phyloP scores from a whole-genome alignment of 495 filamentous ascomycete species.

The Entonaema liquescens region DNA sequence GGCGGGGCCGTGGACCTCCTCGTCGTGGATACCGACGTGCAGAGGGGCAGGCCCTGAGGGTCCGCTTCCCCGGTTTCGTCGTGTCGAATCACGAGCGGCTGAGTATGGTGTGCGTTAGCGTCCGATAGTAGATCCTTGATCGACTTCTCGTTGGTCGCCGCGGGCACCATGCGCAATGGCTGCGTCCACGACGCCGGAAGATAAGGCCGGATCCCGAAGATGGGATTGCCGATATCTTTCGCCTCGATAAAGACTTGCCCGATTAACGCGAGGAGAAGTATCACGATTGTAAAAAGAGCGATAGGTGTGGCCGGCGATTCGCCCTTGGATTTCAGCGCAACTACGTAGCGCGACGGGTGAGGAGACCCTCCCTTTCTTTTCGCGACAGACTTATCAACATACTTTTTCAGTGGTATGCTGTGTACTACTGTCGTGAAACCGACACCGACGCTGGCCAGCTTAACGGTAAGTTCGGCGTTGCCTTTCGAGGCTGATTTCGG shows the following conservation, averaged over 20 bases:
- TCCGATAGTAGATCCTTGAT: constrained; percentile 42
- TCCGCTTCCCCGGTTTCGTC: constrained; percentile 30
- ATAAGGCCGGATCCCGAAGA: constrained; percentile 54
- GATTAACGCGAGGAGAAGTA: constrained; percentile 66
- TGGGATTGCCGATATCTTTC: constrained; percentile 65
- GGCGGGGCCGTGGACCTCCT: constrained; percentile 53
- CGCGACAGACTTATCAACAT: constrained; percentile 56
- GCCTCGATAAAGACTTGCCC: constrained; percentile 74
- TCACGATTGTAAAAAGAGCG: constrained; percentile 59
- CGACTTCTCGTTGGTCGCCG: constrained; percentile 31
- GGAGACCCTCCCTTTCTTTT: constrained; percentile 55
- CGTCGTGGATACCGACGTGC: constrained; percentile 55
- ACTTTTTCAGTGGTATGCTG: constrained; percentile 72
- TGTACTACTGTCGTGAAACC: constrained; percentile 88
- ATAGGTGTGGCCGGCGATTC: constrained; percentile 58
- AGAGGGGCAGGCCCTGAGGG: constrained; percentile 37
- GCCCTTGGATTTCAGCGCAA: constrained; percentile 65
- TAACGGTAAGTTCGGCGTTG: constrained; percentile 65
- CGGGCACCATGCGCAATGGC: constrained; percentile 37
- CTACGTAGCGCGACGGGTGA: constrained; percentile 68
- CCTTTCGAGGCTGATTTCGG: constrained; percentile 57
- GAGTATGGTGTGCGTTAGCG: constrained; percentile 28
- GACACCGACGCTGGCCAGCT: constrained; percentile 84
- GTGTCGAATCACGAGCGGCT: constrained; percentile 42
- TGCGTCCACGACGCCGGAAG: constrained; percentile 43